Conservation (phyloP, 768 basidiomycete species). For the Coprinellus micaceus region DNA sequence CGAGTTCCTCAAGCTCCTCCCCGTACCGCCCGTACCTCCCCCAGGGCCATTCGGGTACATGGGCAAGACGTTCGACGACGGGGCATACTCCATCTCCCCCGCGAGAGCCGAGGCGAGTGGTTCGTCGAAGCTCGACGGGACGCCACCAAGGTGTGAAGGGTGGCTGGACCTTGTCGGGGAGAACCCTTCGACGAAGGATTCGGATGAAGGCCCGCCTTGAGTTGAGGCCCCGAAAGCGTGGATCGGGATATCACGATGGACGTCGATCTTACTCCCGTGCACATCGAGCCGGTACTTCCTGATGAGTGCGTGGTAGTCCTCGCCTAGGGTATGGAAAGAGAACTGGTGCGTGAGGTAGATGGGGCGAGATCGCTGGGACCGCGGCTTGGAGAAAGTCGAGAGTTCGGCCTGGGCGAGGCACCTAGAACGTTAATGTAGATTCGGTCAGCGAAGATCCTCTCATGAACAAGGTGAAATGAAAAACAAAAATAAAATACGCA, state of each 20-base stretch:
- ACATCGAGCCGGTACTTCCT: conserved; percentile 60
- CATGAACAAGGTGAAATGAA: neutral
- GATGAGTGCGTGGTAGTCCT: conserved; percentile 78
- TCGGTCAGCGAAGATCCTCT: neutral
- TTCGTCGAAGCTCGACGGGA: conserved; percentile 66
- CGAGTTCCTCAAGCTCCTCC: conserved; percentile 32
- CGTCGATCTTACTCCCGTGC: conserved; percentile 57
- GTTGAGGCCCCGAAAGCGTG: conserved; percentile 41
- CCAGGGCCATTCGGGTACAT: conserved; percentile 76
- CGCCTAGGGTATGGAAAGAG: conserved; percentile 69
- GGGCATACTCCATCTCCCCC: conserved; percentile 48
- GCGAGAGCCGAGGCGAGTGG: conserved; percentile 73
- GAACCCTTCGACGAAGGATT: conserved; percentile 54
- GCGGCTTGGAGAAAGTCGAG: conserved; percentile 62
- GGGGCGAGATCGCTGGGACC: conserved; percentile 60
- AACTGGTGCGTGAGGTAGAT: conserved; percentile 87
- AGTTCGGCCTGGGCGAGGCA: conserved; percentile 81
- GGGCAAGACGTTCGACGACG: conserved; percentile 49
- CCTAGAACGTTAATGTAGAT: conserved; percentile 30
- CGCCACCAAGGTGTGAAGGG: conserved; percentile 12
- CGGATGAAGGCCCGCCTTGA: conserved; percentile 19
- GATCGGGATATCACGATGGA: conserved; percentile 68
- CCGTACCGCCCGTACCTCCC: conserved; percentile 33
- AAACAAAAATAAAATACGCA: conserved; percentile 22
- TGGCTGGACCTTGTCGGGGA: conserved; percentile 38